Evolutionary conservation across 208 protist genomes (phyloP), one percentile per base, ranked within the genome.

Genomic region (Leishmania martiniquensis): DNA sequence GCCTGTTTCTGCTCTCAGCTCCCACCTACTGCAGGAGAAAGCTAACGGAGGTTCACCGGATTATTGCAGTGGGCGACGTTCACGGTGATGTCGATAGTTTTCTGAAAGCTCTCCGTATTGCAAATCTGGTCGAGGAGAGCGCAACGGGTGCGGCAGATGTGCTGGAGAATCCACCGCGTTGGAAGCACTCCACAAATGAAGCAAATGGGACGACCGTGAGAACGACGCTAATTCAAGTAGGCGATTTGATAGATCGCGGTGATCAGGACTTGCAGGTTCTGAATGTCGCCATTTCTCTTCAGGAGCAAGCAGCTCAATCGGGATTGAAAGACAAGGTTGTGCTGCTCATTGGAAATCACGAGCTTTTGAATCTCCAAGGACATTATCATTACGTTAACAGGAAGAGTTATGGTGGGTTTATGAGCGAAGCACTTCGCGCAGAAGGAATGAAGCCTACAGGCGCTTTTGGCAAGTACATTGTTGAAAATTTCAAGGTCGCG

Each of bases 311-410:
- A 81, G 70, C 47, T 37, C 68, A 71, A 20, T 81, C 60, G 0
- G 76, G 52, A 0, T 59, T 66, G 15, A 6, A 72, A 22, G 92
- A 93, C 72, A 86, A 90, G 68, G 82, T 98, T 12, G 81, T 95
- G 32, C 60, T 93, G 12, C 70, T 98, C 47, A 69, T 98, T 42
- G 94, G 94, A 44, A 98, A 98, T 81, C 94, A 98, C 77, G 92
- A 98, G 73, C 70, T 97, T 55, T 82, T 98, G 72, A 97, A 96
- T 68, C 68, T 98, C 71, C 83, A 93, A 67, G 88, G 88, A 17
- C 49, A 87, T 37, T 89, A 89, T 71, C 77, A 90, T 72, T 95
- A 94, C 70, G 93, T 97, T 39, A 83, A 97, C 77, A 76, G 69
- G 13, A 52, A 82, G 13, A 73, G 81, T 45, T 87, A 91, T 66